A percentile compares a stretch with the other conserved stretches of the same genome.
phyloP scores from a whole-genome alignment of 148 eudicot species.

The Pharnaceum exiguum region DNA sequence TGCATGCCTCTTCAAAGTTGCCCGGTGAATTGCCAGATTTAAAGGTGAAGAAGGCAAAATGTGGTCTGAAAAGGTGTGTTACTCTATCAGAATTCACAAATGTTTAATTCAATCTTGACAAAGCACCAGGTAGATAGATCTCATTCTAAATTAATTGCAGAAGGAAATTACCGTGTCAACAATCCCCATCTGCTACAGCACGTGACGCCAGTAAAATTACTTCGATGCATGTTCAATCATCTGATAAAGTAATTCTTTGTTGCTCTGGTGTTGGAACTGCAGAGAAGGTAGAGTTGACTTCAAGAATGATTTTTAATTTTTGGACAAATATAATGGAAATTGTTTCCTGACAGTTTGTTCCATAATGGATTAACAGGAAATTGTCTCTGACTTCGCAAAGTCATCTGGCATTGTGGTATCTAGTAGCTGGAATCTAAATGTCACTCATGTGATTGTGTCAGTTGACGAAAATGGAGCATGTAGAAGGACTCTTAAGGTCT shows the following conservation, averaged over 20 bases:
- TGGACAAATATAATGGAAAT: too few species aligned
- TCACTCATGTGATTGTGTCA: constrained; percentile 87
- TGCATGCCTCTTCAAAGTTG: constrained; percentile 64
- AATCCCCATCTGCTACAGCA: constrained; percentile 27
- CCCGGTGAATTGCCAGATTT: constrained; percentile 48
- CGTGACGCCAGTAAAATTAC: constrained; percentile 11
- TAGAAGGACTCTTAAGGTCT: constrained; percentile 80
- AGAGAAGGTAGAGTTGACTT: constrained; percentile 58
- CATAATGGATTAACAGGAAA: constrained; percentile 62
- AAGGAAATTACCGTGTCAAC: constrained; percentile 35
- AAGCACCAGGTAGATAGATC: too few species aligned
- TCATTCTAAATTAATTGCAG: not conserved
- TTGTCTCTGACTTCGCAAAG: constrained; percentile 51
- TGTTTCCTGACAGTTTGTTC: too few species aligned
- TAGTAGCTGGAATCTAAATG: constrained; percentile 58
- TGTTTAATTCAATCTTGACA: too few species aligned
- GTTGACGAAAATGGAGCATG: constrained; percentile 72
- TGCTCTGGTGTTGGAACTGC: constrained; percentile 68
- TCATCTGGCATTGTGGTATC: constrained; percentile 51
- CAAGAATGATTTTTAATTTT: too few species aligned
- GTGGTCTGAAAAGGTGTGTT: constrained; percentile 41
- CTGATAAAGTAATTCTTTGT: constrained; percentile 62
- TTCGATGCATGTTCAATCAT: constrained; percentile 42
- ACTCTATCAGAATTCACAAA: not conserved
- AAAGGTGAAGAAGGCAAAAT: constrained; percentile 35